These are phyloP conservation scores for Fusarium vanettenii DNA, from an alignment of 2,329 filamentous ascomycete genomes.

Conservation along the genomic window DNA sequence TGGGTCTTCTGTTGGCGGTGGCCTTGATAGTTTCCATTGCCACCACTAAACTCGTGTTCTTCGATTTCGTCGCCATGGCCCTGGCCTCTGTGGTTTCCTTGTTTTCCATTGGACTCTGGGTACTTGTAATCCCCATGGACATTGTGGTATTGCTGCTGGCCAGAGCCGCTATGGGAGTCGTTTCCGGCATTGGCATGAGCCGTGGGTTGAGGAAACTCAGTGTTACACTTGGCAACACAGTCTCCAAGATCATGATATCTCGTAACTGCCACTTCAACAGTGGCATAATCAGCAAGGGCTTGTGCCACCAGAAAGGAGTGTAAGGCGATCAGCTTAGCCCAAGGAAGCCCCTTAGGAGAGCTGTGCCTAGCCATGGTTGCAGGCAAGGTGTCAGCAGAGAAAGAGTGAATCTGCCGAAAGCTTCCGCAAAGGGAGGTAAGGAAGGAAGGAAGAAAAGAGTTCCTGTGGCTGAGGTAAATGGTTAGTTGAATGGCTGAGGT, in stretches of 20 bases:
- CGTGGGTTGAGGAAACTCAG: not conserved
- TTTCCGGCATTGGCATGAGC: not conserved
- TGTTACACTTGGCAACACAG: conserved; percentile 2
- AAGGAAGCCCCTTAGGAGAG: conserved; percentile 9
- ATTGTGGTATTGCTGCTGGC: not conserved
- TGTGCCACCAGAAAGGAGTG: conserved; percentile 23
- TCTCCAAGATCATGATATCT: conserved; percentile 23
- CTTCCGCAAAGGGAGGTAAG: not conserved
- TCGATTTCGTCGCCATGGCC: not conserved
- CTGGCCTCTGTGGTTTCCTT: not conserved
- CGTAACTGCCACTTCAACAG: conserved; percentile 15
- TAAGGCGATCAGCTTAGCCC: conserved; percentile 20
- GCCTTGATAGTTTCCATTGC: not conserved
- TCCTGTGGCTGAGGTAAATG: not conserved
- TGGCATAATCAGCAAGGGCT: conserved; percentile 10
- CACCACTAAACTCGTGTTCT: not conserved
- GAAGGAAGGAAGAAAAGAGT: not conserved
- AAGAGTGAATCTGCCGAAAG: not conserved
- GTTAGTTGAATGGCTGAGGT: not conserved
- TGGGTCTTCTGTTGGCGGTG: not conserved
- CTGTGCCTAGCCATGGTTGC: conserved; percentile 6
- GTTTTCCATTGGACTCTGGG: not conserved
- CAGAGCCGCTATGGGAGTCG: not conserved
- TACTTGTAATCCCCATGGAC: not conserved
- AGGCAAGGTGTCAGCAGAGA: not conserved